Evolutionary conservation across 306 rosid species (phyloP), one percentile per base, ranked within the genome.

Genomic region (Pterocarpus santalinus): DNA sequence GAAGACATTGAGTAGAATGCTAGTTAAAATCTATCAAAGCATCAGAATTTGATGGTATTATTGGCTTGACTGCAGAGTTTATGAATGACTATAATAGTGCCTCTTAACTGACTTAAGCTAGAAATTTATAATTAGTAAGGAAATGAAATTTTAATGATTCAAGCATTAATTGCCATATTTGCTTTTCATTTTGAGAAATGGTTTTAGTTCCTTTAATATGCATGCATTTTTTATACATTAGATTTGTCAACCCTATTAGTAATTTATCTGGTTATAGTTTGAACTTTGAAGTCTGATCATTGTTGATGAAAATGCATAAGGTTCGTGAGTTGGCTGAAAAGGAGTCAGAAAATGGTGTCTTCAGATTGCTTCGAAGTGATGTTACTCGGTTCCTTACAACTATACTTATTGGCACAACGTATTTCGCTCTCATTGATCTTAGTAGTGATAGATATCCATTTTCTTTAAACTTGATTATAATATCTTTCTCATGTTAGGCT

Each of bases 341-440:
- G 82, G 98, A 94, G 79, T 47, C 98, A 41, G 97, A 92, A 88
- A 84, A 94, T 80, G 98, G 98, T 1, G 92, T 94, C 85, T 94
- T 94, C 85, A 94, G 88, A 87, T 82, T 92, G 87, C 98, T 94
- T 75, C 92, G 97, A 86, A 92, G 90, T 56, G 98, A 94, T 67
- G 97, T 94, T 76, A 94, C 98, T 28, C 94, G 97, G 46, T 96
- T 96, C 88, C 97, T 96, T 79, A 92, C 99, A 71, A 96, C 99
- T 75, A 94, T 96, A 89, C 94, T 96, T 60, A 96, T 96, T 62
- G 99, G 99, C 94, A 96, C 99, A 86, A 96, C 98, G 99, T 96
- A 94, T 75, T 89, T 38, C 52, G 67, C 87, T 73, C 87, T 78
- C 68, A 30, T 41, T 61, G 33, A 56, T 76, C 88, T 77, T 80